Base-by-base conservation (phyloP, 768 basidiomycete species). In the Lentinula lateritia region DNA sequence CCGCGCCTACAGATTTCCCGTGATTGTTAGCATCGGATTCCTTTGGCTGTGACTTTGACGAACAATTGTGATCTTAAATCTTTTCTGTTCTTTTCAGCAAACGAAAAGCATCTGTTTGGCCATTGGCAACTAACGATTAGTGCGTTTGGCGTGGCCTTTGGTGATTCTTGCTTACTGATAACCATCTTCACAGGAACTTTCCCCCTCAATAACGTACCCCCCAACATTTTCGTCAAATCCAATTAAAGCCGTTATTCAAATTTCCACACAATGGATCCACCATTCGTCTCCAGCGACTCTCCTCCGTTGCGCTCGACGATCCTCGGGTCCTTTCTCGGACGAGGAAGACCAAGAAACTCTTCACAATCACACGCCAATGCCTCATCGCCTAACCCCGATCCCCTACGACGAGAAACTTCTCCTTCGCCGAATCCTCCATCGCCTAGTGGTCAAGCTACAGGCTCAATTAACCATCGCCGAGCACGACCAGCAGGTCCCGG, bases 261-360 rank as follows among this genome's bases (percentile, higher is more conserved):
- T 18, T 35, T 12, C 13, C 55, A 57, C 28, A 4, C 20, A 7
- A 48, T 48, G 46, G 46, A 48, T 20, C 46, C 46, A 5, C 46
- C 46, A 48, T 48, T 48, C 46, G 8, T 23, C 10, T 48, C 46
- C 9, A 48, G 46, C 46, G 46, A 46, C 35, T 60, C 58, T 20
- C 58, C 58, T 18, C 58, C 58, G 4, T 15, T 80, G 38, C 78
- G 88, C 61, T 78, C 83, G 61, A 86, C 86, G 63, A 89, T 92
- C 71, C 80, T 92, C 52, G 53, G 53, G 9, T 54, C 53, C 8
- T 54, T 54, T 18, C 35, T 54, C 12, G 53, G 53, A 63, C 84
- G 89, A 62, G 83, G 83, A 50, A 77, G 89, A 63, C 88, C 87
- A 16, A 80, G 88, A 66, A 88, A 87, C 70, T 76, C 81, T 50